Evolutionary conservation across 2,329 filamentous ascomycete genomes (phyloP).

Genomic region (Aspergillus sp.): DNA sequence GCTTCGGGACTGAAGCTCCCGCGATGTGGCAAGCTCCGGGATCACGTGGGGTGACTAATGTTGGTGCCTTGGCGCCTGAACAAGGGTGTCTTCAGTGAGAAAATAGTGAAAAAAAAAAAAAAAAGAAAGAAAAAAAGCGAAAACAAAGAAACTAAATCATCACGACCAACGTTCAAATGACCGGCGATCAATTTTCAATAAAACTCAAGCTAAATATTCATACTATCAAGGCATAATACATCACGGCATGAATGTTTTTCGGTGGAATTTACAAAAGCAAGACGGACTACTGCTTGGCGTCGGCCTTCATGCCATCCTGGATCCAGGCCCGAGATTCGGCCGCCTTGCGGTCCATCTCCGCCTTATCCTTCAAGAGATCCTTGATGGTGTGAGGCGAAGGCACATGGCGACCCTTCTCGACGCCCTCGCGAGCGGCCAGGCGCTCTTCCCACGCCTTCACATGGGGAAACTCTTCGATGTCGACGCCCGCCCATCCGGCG

Average conservation of each 20-base stretch:
- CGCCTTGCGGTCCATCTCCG: slow-evolving; percentile 59
- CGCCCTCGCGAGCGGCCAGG: slow-evolving; percentile 66
- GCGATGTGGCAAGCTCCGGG: slow-evolving; percentile 12
- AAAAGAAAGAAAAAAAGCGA: background rate
- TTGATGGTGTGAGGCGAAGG: slow-evolving; percentile 63
- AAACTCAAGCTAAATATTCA: background rate
- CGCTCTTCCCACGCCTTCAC: slow-evolving; percentile 75
- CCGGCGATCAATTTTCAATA: background rate
- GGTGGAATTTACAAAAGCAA: background rate
- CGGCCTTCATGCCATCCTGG: slow-evolving; percentile 66
- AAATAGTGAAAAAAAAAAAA: background rate
- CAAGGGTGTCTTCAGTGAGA: background rate
- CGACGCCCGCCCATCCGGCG: slow-evolving; percentile 60
- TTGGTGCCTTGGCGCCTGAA: background rate
- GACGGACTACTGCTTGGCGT: slow-evolving; percentile 42
- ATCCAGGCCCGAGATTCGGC: slow-evolving; percentile 62
- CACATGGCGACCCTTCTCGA: slow-evolving; percentile 74
- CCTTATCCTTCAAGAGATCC: slow-evolving; percentile 57
- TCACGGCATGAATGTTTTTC: background rate
- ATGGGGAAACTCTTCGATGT: slow-evolving; percentile 72
- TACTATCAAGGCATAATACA: background rate
- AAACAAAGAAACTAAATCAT: background rate
- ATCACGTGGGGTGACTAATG: slow-evolving; percentile 17
- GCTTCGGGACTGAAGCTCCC: background rate
- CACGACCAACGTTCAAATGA: no score